Evolutionary conservation across 257 asterid species (phyloP), one percentile per base, ranked within the genome.

Genomic region (Solanum habrochaites): DNA sequence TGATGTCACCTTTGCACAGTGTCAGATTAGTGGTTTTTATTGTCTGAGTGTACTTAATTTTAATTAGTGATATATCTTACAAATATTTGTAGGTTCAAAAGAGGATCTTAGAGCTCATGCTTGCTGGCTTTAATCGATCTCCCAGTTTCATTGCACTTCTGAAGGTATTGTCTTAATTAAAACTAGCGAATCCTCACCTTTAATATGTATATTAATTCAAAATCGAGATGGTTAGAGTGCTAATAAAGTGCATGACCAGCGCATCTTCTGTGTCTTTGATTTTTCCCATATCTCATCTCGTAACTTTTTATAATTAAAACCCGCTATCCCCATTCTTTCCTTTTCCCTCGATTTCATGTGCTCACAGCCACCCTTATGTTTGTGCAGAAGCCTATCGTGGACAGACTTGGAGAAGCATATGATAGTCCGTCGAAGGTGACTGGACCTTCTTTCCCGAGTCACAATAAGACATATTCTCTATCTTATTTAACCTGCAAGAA

Each of bases 391-490:
- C 98, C 98, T 77, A 93, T 96, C 73, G 93, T 91, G 71, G 95
- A 96, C 94, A 93, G 94, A 92, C 93, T 96, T 77, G 98, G 98
- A 83, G 98, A 96, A 90, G 98, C 97, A 85, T 94, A 94, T 88
- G 98, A 94, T 85, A 92, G 89, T 86, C 94, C 96, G 75, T 89
- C 92, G 62, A 95, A 95, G 98, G 99, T 95, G 83, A 49, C 90
- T 71, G 43, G 85, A 75, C 43, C 70, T 49, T 81, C 69, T 49
- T 81, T 81, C 85, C 43, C 27, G 10, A 81, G 43, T 29, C 69
- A 81, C 45, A 64, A 78, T 74, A 20, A 70, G 60, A 67, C 35
- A 83, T 43, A 45, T 40, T 32, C 14, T 45, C 74, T 84, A 39
- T 67, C 58, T 77, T 83, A 49, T 81, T 81, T 88, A 82, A 49